Conservation (phyloP, 1,284 basidiomycete genomes). For the Singerocomus rubriflavus region DNA sequence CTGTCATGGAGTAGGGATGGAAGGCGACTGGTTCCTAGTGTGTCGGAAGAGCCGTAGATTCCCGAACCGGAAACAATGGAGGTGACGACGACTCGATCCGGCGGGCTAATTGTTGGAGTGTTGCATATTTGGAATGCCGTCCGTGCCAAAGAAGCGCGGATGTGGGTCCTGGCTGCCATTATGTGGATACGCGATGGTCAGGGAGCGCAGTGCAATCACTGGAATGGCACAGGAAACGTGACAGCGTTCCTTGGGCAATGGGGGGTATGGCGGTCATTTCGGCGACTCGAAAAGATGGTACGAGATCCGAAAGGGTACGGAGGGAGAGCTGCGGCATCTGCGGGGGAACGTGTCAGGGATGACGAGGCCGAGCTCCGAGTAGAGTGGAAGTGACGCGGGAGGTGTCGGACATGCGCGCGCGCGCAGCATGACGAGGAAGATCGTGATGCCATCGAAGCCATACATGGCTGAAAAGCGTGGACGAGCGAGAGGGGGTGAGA, state of each 20-base stretch:
- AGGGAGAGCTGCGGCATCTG: neutral
- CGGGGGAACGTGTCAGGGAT: constrained; percentile 3
- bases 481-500: neutral
- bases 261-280: constrained; percentile 13
- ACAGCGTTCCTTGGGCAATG: neutral
- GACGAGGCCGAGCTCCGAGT: constrained; percentile 6
- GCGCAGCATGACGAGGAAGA: neutral
- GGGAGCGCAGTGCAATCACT: neutral
- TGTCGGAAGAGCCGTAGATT: constrained; percentile 6
- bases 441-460: neutral
- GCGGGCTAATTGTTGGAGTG: constrained; percentile 9
- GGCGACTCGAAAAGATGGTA: neutral
- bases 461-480: neutral
- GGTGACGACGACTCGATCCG: constrained; percentile 10
- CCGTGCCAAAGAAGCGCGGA: neutral
- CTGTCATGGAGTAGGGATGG: constrained; percentile 13
- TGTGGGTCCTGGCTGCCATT: neutral
- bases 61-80: constrained; percentile 12
- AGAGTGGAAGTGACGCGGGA: constrained; percentile 2
- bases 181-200: neutral
- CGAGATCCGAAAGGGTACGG: constrained; percentile 13
- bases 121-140: neutral
- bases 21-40: neutral
- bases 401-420: no score
- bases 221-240: neutral